Evolutionary conservation across 2,329 filamentous ascomycete genomes (phyloP).

Genomic region (Paramyrothecium sp.): DNA sequence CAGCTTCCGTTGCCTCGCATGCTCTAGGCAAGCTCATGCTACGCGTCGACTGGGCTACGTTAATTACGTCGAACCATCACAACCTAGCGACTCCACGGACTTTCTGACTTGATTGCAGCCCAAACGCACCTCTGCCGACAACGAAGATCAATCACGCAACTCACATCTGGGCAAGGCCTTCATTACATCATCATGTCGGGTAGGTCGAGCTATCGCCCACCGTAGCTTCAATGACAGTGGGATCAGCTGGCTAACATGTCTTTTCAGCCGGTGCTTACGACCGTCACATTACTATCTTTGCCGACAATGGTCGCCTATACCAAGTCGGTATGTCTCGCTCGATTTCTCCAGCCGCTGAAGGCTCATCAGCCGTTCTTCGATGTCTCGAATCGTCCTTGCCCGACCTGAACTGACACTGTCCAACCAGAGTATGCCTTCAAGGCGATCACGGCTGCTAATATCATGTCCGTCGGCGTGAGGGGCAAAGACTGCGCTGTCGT

Average conservation of each 20-base stretch:
- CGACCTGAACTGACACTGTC: slow-evolving; percentile 7
- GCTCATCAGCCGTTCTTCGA: slow-evolving; percentile 3
- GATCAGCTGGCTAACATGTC: slow-evolving; percentile 23
- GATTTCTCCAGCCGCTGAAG: not conserved
- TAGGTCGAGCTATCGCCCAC: slow-evolving; percentile 27
- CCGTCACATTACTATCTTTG: slow-evolving; percentile 99
- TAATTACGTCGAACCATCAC: slow-evolving; percentile 17
- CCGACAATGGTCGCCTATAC: slow-evolving; percentile 95
- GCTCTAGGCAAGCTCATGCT: slow-evolving; percentile 48
- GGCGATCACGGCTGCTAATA: slow-evolving; percentile 98
- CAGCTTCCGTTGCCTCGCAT: slow-evolving; percentile 27
- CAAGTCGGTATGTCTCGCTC: slow-evolving; percentile 85
- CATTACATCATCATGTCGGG: slow-evolving; percentile 50
- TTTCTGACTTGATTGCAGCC: no score
- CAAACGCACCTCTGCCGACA: not conserved
- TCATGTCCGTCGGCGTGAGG: slow-evolving; percentile 93
- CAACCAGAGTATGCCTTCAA: slow-evolving; percentile 98
- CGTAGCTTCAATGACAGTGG: slow-evolving; percentile 5
- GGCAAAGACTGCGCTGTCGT: slow-evolving; percentile 98
- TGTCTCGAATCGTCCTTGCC: slow-evolving; percentile 5
- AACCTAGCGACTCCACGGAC: not conserved
- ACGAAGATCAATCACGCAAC: not conserved
- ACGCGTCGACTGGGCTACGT: slow-evolving; percentile 36
- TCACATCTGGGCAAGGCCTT: not conserved
- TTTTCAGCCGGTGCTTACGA: slow-evolving; percentile 74